Base-by-base conservation (phyloP, 202 grass and related monocot species). In the Dendrocalamus latiflorus region DNA sequence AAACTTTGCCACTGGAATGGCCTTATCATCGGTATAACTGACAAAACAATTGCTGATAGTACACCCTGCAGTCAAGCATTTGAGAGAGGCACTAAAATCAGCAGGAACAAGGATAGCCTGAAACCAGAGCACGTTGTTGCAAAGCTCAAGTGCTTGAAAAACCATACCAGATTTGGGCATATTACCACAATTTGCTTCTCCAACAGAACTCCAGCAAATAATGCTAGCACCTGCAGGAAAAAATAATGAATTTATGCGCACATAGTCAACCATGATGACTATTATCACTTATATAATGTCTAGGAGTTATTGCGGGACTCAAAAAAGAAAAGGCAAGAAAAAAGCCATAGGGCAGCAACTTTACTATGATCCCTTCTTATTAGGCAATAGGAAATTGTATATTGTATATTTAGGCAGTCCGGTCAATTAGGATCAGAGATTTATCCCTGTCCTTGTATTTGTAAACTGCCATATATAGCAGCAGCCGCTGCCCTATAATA, bases 1-100 rank as follows among this genome's bases (percentile, higher is more conserved):
- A 98, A 93, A 86, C 95, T 93, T 82, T 98, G 95, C 95, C 95
- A 98, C 65, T 95, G 90, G 85, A 98, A 98, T 57, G 95, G 95
- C 78, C 95, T 86, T 68, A 98, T 90, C 87, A 95, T 98, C 8
- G 95, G 95, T 83, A 95, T 91, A 83, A 95, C 45, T 44, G 95
- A 98, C 59, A 98, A 85, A 42, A 98, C 87, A 80, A 98, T 90
- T 17, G 95, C 93, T 82, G 95, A 95, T 56, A 98, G 74, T 57
- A 98, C 76, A 79, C 95, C 95, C 95, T 98, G 87, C 89, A 91
- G 65, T 90, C 84, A 78, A 75, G 36, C 59, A 56, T 77, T 76
- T 66, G 42, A 90, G 81, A 81, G 72, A 81, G 79, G 44, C 24
- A 41, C 47, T 85, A 68, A 34, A 89, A 95, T 85, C 56, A 91